A percentile compares a stretch with the other conserved stretches of the same genome.
These are phyloP conservation scores for Lipomyces sp. DNA, from an alignment of 805 yeast genomes.

Conservation along the genomic window DNA sequence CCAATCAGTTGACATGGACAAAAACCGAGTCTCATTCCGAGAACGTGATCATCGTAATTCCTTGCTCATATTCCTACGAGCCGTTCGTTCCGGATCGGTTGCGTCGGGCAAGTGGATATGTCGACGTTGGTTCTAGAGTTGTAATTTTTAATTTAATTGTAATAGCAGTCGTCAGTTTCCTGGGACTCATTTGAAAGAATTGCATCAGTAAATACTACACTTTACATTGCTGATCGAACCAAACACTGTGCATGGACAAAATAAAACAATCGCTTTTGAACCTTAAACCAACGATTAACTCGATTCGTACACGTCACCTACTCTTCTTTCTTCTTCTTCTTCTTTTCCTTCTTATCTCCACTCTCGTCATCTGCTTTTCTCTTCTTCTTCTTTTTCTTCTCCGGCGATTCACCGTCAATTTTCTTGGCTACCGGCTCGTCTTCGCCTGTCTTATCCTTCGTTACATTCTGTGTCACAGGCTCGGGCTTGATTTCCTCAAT, in stretches of 20 bases:
- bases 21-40: too few species aligned
- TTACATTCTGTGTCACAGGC: conserved; percentile 54
- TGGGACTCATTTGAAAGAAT: neutral
- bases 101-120: too few species aligned
- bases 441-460: conserved; percentile 34
- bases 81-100: too few species aligned
- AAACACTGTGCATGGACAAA: neutral
- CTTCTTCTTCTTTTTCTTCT: conserved; percentile 35
- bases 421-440: conserved; percentile 18
- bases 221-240: neutral
- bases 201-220: neutral
- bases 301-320: neutral
- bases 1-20: too few species aligned
- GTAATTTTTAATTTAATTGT: neutral
- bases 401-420: conserved; percentile 20
- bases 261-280: neutral
- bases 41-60: too few species aligned
- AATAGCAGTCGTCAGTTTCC: neutral
- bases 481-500: conserved; percentile 68
- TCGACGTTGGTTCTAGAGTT: neutral
- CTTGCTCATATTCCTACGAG: too few species aligned
- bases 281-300: neutral
- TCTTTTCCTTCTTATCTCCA: conserved; percentile 27
- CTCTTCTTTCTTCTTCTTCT: conserved; percentile 22
- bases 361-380: conserved; percentile 33